Conservation (phyloP, 2,329 filamentous ascomycete species). For the Xylariaceae sp. region DNA sequence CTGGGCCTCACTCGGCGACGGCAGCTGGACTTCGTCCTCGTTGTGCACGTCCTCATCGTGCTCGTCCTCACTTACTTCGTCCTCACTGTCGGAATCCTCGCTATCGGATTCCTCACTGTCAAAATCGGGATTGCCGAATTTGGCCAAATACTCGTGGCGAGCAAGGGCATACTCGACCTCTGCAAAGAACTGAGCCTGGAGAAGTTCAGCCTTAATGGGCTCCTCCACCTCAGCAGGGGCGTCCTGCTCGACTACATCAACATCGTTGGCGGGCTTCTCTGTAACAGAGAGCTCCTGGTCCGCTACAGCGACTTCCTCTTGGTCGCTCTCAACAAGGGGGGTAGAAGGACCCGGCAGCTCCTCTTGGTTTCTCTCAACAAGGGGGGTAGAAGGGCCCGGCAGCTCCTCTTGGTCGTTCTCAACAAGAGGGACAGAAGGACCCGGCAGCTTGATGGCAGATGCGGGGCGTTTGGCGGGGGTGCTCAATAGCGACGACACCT, state of each 20-base stretch:
- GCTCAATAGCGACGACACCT: conserved; percentile 29
- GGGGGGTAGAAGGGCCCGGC: conserved; percentile 13
- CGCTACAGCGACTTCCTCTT: conserved; percentile 3
- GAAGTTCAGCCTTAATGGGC: conserved; percentile 5
- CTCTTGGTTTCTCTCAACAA: conserved; percentile 8
- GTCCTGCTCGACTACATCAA: too few relatives aligned
- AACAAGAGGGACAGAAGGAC: conserved; percentile 9
- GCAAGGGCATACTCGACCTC: too few relatives aligned
- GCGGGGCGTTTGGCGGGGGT: conserved; percentile 30
- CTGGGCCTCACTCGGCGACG: conserved; percentile 28
- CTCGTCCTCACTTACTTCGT: not conserved
- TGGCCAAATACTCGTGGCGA: too few relatives aligned
- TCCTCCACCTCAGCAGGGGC: conserved; percentile 1
- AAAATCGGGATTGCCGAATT: too few relatives aligned
- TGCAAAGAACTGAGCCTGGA: too few relatives aligned
- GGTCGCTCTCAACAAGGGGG: conserved; percentile 9
- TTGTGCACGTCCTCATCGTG: conserved; percentile 16
- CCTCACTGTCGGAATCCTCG: conserved; percentile 8
- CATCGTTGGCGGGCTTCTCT: too few relatives aligned
- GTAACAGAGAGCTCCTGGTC: too few relatives aligned
- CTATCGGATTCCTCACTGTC: too few relatives aligned
- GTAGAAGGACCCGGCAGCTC: conserved; percentile 19
- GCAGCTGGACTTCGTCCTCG: conserved; percentile 20
- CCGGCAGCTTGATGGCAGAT: conserved; percentile 25
- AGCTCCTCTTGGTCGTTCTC: conserved; percentile 13